Percentiles rank a stretch among this genome's conserved stretches.
Evolutionary conservation across 805 yeast species (phyloP).

Genomic region (Metschnikowia anglica): DNA sequence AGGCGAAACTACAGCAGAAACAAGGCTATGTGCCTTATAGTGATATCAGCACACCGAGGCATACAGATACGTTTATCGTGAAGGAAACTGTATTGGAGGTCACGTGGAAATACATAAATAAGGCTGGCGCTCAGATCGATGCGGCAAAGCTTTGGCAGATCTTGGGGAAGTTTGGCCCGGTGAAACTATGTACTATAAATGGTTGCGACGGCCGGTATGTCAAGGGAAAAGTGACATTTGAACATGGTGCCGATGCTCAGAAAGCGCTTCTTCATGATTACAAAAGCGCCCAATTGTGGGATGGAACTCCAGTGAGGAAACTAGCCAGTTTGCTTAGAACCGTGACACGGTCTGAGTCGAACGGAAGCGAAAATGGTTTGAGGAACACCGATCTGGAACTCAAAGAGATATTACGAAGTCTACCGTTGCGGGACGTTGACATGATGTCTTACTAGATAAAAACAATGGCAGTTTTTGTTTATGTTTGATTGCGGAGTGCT

Average conservation of each 20-base stretch:
- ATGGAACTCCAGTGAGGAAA: slow-evolving; percentile 42
- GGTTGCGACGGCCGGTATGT: slow-evolving; percentile 30
- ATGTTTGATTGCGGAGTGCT: no score
- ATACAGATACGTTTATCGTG: slow-evolving; percentile 7
- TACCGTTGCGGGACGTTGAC: not conserved
- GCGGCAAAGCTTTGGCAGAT: slow-evolving; percentile 34
- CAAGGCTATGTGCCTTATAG: slow-evolving; percentile 22
- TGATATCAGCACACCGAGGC: slow-evolving; percentile 20
- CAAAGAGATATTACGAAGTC: not conserved
- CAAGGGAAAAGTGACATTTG: slow-evolving; percentile 38
- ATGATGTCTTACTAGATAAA: no score
- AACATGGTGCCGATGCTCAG: slow-evolving; percentile 25
- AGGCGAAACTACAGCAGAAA: slow-evolving; percentile 6
- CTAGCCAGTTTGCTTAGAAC: slow-evolving; percentile 47
- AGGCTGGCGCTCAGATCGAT: slow-evolving; percentile 31
- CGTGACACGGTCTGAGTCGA: slow-evolving; percentile 1
- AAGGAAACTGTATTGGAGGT: slow-evolving; percentile 25
- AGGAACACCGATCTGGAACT: not conserved
- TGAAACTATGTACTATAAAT: slow-evolving; percentile 18
- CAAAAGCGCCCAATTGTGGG: slow-evolving; percentile 45
- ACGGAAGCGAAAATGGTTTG: not conserved
- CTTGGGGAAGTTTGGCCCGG: slow-evolving; percentile 48
- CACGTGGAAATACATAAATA: slow-evolving; percentile 47
- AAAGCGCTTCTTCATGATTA: slow-evolving; percentile 45
- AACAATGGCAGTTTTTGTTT: no score